Percentiles rank a stretch among this genome's conserved stretches.
phyloP scores from a whole-genome alignment of 1,139 yeast species.

The Lodderomyces metapsilosis region DNA sequence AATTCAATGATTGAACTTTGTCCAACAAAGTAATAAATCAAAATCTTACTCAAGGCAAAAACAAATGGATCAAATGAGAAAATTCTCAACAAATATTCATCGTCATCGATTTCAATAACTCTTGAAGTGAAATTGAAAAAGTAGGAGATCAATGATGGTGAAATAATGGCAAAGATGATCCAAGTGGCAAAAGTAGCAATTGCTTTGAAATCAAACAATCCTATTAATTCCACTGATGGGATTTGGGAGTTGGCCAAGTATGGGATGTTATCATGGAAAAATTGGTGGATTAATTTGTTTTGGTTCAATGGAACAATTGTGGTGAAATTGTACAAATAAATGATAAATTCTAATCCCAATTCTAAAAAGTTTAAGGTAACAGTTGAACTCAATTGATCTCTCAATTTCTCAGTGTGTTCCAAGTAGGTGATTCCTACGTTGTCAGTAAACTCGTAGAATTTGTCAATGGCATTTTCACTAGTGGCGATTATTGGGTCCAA shows the following conservation, averaged over 20 bases:
- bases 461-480: slow-evolving; percentile 27
- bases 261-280: slow-evolving; percentile 35
- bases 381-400: slow-evolving; percentile 50
- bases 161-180: slow-evolving; percentile 36
- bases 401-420: slow-evolving; percentile 43
- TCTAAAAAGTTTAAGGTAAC: slow-evolving; percentile 46
- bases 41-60: slow-evolving; percentile 51
- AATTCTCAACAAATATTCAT: slow-evolving; percentile 34
- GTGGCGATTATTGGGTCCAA: slow-evolving; percentile 39
- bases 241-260: slow-evolving; percentile 23
- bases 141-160: slow-evolving; percentile 50
- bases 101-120: slow-evolving; percentile 41
- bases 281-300: slow-evolving; percentile 38
- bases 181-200: slow-evolving; percentile 39
- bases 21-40: slow-evolving; percentile 44
- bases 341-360: slow-evolving; percentile 36
- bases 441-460: slow-evolving; percentile 38
- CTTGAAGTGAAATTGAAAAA: slow-evolving; percentile 55
- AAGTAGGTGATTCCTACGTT: slow-evolving; percentile 38
- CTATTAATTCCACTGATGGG: slow-evolving; percentile 37
- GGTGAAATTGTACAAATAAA: slow-evolving; percentile 35
- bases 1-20: slow-evolving; percentile 31
- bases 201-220: slow-evolving; percentile 28
- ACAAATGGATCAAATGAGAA: slow-evolving; percentile 56
- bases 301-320: slow-evolving; percentile 40